Evolutionary conservation across 176 grass and related monocot genomes (phyloP).

Genomic region (Triticum monococcum): DNA sequence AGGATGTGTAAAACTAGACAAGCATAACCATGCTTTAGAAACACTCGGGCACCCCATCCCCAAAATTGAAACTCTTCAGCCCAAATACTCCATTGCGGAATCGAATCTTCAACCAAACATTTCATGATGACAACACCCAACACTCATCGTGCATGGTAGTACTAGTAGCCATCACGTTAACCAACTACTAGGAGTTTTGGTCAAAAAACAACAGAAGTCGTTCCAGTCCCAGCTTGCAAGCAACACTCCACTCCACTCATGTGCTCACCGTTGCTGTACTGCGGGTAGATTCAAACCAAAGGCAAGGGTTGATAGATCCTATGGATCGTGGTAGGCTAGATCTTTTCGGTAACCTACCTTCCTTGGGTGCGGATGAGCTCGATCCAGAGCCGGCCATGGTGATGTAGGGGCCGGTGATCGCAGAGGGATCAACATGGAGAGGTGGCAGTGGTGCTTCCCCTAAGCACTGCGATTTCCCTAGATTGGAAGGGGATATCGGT

Average conservation of each 20-base stretch:
- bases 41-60: neutral
- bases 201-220: conserved; percentile 8
- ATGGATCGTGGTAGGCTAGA: too few species aligned
- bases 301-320: too few species aligned
- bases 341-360: too few species aligned
- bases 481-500: too few species aligned
- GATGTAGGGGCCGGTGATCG: too few species aligned
- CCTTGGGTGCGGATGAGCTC: too few species aligned
- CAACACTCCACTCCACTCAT: neutral
- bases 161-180: neutral
- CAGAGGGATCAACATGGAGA: too few species aligned
- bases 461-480: too few species aligned
- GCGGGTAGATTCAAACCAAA: too few species aligned
- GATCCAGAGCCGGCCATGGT: too few species aligned
- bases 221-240: conserved; percentile 26
- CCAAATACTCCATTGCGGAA: neutral
- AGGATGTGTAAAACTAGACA: neutral
- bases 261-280: too few species aligned
- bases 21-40: conserved; percentile 2
- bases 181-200: neutral
- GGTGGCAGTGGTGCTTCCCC: too few species aligned
- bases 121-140: neutral
- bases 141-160: neutral
- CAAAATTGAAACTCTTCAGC: neutral
- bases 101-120: conserved; percentile 2